Conservation (phyloP, 305 asterid genomes). For the Fraxinus platypoda region DNA sequence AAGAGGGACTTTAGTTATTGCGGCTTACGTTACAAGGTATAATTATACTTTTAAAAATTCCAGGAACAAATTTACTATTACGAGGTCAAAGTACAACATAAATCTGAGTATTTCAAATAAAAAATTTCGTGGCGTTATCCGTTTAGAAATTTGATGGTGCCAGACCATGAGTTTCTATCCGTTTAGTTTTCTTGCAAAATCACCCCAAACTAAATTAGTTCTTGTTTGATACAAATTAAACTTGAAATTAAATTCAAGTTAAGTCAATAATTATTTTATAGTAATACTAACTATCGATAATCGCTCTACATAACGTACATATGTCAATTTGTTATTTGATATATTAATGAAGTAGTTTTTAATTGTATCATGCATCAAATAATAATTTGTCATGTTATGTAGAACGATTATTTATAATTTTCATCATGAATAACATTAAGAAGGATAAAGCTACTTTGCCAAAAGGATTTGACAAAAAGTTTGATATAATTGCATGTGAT, state of each 20-base stretch:
- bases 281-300: too few relatives aligned
- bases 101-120: background rate
- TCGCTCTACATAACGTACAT: too few relatives aligned
- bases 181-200: background rate
- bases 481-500: background rate
- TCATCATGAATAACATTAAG: background rate
- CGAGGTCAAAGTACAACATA: background rate
- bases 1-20: background rate
- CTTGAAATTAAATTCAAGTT: background rate
- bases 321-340: too few relatives aligned
- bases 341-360: too few relatives aligned
- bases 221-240: background rate
- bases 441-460: too few relatives aligned
- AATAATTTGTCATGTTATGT: background rate
- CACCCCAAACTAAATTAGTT: background rate
- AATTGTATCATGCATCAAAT: too few relatives aligned
- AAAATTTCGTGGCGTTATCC: background rate
- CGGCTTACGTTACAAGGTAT: constrained; percentile 2
- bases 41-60: background rate
- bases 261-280: too few relatives aligned
- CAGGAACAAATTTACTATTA: background rate
- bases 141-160: background rate
- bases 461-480: too few relatives aligned
- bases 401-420: too few relatives aligned
- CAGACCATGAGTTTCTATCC: background rate